Evolutionary conservation across 1,284 basidiomycete species (phyloP), one percentile per base, ranked within the genome.

Genomic region (Mycena sp.): DNA sequence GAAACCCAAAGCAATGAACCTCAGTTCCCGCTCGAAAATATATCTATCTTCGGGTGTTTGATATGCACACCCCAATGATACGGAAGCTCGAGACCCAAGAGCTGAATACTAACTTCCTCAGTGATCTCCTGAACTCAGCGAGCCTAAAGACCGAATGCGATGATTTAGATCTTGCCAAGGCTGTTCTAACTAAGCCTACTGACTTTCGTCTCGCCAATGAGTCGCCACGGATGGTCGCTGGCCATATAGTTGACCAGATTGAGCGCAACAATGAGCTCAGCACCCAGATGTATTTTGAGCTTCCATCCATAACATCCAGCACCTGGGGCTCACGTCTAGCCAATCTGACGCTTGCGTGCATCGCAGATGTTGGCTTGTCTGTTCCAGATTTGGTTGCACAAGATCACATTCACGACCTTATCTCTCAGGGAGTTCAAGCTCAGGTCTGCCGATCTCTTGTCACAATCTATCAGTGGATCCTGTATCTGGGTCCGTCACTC

Each of bases 381-480:
- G 10, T 61, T 6, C 51, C 51, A 6, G 30, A 37, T 4, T 32
- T 61, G 38, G 10, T 55, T 1, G 23, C 19, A 1, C 46, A 45
- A 11, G 19, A 2, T 0, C 12, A 43, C 6, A 21, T 61, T 6
- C 40, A 50, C 16, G 40, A 61, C 12, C 30, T 61, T 0, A 17
- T 61, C 1, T n/a, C 29, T 1, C 60, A 53, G 0, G 60, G 52
- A 56, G n/a, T n/a, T n/a, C n/a, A n/a, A n/a, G n/a, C n/a, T n/a
- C n/a, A n/a, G n/a, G n/a, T n/a, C n/a, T n/a, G 60, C 17, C 53
- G 53, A 2, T 19, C 60, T 6, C 40, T 61, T 0, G 41, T 56
- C 5, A 48, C 60, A 7, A 26, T 51, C 10, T 61, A 61, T 30
- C 52, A 61, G 14, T 56, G 60, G 60, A 48, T 55, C 6, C 30